A percentile compares a stretch with the other conserved stretches of the same genome.
Conservation (phyloP, 1,284 basidiomycete genomes). For the Ceratobasidium sp. region DNA sequence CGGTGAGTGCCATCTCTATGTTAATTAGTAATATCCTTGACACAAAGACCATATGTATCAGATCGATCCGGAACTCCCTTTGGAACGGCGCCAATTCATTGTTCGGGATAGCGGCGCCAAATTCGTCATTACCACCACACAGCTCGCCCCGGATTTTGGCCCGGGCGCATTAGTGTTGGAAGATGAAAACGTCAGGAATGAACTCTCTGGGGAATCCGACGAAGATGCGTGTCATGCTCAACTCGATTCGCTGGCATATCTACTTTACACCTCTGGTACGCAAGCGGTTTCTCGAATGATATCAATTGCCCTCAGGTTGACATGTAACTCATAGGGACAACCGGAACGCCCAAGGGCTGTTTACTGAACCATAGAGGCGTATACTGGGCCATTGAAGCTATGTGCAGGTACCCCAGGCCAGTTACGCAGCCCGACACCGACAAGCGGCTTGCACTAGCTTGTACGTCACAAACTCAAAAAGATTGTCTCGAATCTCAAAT, state of each 20-base stretch:
- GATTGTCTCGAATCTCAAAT: background rate
- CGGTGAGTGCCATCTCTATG: slow-evolving; percentile 50
- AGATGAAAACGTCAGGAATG: slow-evolving; percentile 47
- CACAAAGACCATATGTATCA: slow-evolving; percentile 43
- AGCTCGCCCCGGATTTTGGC: slow-evolving; percentile 42
- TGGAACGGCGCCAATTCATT: slow-evolving; percentile 59
- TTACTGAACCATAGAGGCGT: slow-evolving; percentile 59
- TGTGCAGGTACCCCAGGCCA: slow-evolving; percentile 50
- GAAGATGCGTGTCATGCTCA: slow-evolving; percentile 49
- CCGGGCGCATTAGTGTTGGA: slow-evolving; percentile 27
- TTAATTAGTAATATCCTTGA: background rate
- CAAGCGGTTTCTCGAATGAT: background rate
- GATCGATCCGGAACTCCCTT: slow-evolving; percentile 63
- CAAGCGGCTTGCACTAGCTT: slow-evolving; percentile 54
- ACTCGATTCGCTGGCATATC: slow-evolving; percentile 55
- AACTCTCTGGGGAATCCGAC: slow-evolving; percentile 50
- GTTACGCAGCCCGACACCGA: slow-evolving; percentile 52
- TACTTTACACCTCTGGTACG: slow-evolving; percentile 62
- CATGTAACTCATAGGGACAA: slow-evolving; percentile 54
- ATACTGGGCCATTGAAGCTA: slow-evolving; percentile 55
- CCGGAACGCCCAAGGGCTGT: slow-evolving; percentile 65
- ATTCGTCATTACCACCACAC: slow-evolving; percentile 54
- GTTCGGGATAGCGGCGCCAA: slow-evolving; percentile 56
- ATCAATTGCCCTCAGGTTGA: background rate
- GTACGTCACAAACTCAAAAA: slow-evolving; percentile 53